Percentiles rank a stretch among this genome's conserved stretches.
These are phyloP conservation scores for Senna tora DNA, from an alignment of 306 rosid species.

Conservation along the genomic window DNA sequence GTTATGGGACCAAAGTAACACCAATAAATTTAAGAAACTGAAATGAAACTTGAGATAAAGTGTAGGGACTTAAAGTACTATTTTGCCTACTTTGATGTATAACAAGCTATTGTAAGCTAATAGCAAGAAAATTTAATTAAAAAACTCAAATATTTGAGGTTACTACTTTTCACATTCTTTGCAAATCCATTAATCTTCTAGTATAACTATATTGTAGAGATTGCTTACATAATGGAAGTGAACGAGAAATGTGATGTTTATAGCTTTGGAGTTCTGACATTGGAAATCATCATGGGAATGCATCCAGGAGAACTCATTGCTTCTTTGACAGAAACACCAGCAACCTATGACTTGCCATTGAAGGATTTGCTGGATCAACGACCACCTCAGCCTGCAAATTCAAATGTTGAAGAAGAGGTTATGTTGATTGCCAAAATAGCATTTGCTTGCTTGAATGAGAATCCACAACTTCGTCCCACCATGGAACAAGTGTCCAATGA, in stretches of 20 bases:
- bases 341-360: background rate
- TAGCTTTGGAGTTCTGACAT: slow-evolving; percentile 28
- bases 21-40: no score
- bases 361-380: slow-evolving; percentile 26
- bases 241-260: slow-evolving; percentile 35
- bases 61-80: no score
- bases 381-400: background rate
- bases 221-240: slow-evolving; percentile 13
- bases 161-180: no score
- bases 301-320: slow-evolving; percentile 9
- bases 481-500: slow-evolving; percentile 20
- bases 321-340: background rate
- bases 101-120: no score
- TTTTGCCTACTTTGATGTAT: no score
- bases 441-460: slow-evolving; percentile 24
- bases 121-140: no score
- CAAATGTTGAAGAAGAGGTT: background rate
- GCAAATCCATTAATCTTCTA: no score
- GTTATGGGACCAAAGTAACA: no score
- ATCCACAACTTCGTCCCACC: slow-evolving; percentile 7
- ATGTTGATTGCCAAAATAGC: background rate
- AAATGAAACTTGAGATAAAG: no score
- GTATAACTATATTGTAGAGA: background rate
- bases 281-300: slow-evolving; percentile 33
- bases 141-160: no score